A percentile compares a stretch with the other conserved stretches of the same genome.
phyloP scores from a whole-genome alignment of 2,329 filamentous ascomycete genomes.

The Fusarium buharicum region DNA sequence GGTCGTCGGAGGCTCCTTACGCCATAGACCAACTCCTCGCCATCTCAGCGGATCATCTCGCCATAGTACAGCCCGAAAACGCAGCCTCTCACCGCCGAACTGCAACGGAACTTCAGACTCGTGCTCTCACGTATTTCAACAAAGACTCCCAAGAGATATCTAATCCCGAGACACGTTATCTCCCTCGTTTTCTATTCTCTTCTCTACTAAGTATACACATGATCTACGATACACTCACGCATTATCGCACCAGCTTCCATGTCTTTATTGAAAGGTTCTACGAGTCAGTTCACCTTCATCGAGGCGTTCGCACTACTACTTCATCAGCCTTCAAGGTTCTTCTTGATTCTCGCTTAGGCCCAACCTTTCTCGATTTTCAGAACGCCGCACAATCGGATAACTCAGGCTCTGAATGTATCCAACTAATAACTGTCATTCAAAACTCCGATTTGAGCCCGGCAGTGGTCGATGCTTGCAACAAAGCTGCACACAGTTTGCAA shows the following conservation, averaged over 20 bases:
- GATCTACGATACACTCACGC: slow-evolving; percentile 58
- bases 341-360: slow-evolving; percentile 49
- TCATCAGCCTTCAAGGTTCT: slow-evolving; percentile 50
- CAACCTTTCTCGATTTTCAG: slow-evolving; percentile 40
- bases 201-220: slow-evolving; percentile 58
- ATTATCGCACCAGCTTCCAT: slow-evolving; percentile 53
- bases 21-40: slow-evolving; percentile 61
- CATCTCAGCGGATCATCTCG: slow-evolving; percentile 56
- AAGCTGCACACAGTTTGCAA: slow-evolving; percentile 46
- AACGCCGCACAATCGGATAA: slow-evolving; percentile 23
- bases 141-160: slow-evolving; percentile 45
- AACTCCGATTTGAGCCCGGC: slow-evolving; percentile 46
- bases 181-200: slow-evolving; percentile 59
- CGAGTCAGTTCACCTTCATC: slow-evolving; percentile 56
- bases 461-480: slow-evolving; percentile 46
- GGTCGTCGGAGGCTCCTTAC: slow-evolving; percentile 53
- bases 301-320: slow-evolving; percentile 55
- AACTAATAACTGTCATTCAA: slow-evolving; percentile 47
- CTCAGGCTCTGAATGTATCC: slow-evolving; percentile 43
- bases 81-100: slow-evolving; percentile 44
- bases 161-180: slow-evolving; percentile 42
- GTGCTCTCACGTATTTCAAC: slow-evolving; percentile 54
- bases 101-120: slow-evolving; percentile 58
- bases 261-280: slow-evolving; percentile 55
- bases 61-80: slow-evolving; percentile 36